These are phyloP conservation scores for Ceratobasidium papillatum DNA, from an alignment of 1,284 basidiomycete species.

Conservation along the genomic window DNA sequence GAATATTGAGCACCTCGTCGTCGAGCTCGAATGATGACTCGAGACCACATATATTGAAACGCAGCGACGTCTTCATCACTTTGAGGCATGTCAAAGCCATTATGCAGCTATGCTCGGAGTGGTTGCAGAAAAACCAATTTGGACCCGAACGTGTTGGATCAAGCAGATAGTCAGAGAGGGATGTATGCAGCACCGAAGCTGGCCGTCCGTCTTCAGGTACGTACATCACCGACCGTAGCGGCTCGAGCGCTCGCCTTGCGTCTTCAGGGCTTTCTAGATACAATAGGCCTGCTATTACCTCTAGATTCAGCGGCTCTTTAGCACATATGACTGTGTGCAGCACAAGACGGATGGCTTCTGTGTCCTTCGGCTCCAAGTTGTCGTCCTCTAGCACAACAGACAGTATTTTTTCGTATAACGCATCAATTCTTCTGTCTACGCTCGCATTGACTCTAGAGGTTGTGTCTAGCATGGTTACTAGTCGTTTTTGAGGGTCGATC, in stretches of 20 bases:
- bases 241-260: background rate
- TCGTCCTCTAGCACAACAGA: background rate
- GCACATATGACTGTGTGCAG: slow-evolving; percentile 26
- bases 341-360: background rate
- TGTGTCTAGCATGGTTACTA: slow-evolving; percentile 3
- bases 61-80: background rate
- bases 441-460: background rate
- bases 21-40: slow-evolving; percentile 1
- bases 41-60: slow-evolving; percentile 15
- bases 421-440: background rate
- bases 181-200: slow-evolving; percentile 25
- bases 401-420: background rate
- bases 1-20: slow-evolving; percentile 21
- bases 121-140: background rate
- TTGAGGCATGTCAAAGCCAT: slow-evolving; percentile 12
- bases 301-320: slow-evolving; percentile 20
- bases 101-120: background rate
- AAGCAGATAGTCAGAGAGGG: slow-evolving; percentile 35
- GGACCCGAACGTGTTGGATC: slow-evolving; percentile 5
- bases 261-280: background rate
- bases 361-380: background rate
- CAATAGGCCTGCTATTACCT: slow-evolving; percentile 13
- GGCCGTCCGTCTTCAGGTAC: slow-evolving; percentile 1
- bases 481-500: background rate
- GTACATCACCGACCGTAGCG: slow-evolving; percentile 28